Evolutionary conservation across 129 eudicot genomes (phyloP).

Genomic region (carrot (Daucus carota)): DNA sequence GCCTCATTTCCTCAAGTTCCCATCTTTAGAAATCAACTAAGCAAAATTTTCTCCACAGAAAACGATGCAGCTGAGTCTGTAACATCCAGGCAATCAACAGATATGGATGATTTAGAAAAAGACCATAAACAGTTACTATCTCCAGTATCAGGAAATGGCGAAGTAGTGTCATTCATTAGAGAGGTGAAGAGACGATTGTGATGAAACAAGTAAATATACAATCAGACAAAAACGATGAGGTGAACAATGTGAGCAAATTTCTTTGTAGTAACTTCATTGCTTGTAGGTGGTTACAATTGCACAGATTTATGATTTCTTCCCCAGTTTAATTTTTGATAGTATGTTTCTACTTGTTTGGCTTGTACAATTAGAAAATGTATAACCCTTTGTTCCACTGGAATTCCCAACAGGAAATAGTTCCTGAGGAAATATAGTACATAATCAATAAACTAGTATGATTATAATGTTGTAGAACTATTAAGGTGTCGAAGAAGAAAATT

Average conservation of each 20-base stretch:
- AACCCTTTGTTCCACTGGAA: no score
- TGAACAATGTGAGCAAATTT: background rate
- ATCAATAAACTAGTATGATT: background rate
- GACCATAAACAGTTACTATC: constrained; percentile 34
- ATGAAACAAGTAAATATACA: background rate
- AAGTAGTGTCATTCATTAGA: constrained; percentile 50
- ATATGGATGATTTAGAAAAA: constrained; percentile 46
- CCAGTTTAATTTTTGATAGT: background rate
- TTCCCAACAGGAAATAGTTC: no score
- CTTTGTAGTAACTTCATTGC: background rate
- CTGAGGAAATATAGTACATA: no score
- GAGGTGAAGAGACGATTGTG: constrained; percentile 34
- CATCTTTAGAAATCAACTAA: background rate
- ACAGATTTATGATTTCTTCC: background rate
- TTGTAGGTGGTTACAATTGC: background rate
- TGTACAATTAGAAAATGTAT: background rate
- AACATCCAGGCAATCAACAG: constrained; percentile 36
- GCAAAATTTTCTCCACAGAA: constrained; percentile 16
- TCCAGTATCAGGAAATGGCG: constrained; percentile 29
- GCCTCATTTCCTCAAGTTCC: background rate
- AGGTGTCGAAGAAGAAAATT: background rate
- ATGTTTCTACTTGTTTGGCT: background rate
- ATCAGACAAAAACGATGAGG: background rate
- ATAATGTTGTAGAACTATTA: background rate
- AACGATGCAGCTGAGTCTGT: constrained; percentile 41